Evolutionary conservation across 768 basidiomycete species (phyloP).

Genomic region (Amyloporia xantha): DNA sequence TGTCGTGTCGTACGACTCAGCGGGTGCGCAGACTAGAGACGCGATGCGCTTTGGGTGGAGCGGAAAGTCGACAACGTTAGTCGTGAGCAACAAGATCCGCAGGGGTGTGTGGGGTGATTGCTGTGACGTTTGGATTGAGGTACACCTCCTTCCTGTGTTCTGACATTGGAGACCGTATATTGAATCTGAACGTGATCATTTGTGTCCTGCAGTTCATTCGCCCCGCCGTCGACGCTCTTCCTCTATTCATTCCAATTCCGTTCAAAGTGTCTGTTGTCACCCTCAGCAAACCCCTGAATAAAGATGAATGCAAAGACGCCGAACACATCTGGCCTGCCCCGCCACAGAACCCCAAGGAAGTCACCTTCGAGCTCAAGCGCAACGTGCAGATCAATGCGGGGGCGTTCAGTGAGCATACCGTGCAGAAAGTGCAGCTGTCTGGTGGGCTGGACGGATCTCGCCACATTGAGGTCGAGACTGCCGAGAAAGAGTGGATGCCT

Average conservation of each 20-base stretch:
- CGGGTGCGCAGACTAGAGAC: not conserved
- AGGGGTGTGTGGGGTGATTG: constrained; percentile 16
- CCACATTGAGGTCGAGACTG: not conserved
- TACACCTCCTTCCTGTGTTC: not conserved
- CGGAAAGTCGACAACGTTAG: not conserved
- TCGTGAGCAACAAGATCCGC: constrained; percentile 6
- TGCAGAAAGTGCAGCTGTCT: not conserved
- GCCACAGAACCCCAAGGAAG: not conserved
- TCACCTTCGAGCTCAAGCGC: constrained; percentile 11
- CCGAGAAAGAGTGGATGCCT: constrained; percentile 3
- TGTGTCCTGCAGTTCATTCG: constrained; percentile 6
- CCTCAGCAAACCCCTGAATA: constrained; percentile 2
- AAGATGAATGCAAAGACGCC: not conserved
- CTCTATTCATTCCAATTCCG: constrained; percentile 8
- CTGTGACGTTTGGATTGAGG: constrained; percentile 8
- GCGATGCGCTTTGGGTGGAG: not conserved
- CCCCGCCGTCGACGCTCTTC: constrained; percentile 6
- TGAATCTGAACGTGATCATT: not conserved
- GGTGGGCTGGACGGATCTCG: not conserved
- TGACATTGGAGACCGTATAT: not conserved
- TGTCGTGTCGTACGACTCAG: constrained; percentile 1
- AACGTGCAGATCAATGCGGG: constrained; percentile 1
- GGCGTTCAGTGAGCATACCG: not conserved
- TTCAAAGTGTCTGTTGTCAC: constrained; percentile 11
- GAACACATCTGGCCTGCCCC: constrained; percentile 4